Conservation (phyloP, 139 green algal genomes). For the Auxenochlorella pyrenoidosa region DNA sequence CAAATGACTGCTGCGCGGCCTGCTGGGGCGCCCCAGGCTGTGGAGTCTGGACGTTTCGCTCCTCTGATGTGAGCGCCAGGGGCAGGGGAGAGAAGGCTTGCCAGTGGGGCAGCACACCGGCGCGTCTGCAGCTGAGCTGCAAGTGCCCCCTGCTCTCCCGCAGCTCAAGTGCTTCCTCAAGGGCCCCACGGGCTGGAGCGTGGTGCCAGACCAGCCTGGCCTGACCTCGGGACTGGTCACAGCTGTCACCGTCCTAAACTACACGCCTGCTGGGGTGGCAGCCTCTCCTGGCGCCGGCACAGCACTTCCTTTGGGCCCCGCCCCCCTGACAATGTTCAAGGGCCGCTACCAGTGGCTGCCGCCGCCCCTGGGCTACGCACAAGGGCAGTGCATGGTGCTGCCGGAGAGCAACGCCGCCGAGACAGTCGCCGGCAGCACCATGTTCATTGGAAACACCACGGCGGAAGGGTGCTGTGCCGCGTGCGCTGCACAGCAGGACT, state of each 20-base stretch:
- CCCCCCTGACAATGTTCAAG: too few relatives aligned
- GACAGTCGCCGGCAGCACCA: neutral
- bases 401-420: neutral
- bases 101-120: neutral
- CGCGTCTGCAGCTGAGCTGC: neutral
- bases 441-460: neutral
- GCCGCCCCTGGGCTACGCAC: neutral
- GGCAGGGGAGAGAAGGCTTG: too few relatives aligned
- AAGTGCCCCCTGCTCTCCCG: neutral
- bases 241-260: neutral
- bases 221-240: neutral
- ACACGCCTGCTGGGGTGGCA: neutral
- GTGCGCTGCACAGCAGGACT: neutral
- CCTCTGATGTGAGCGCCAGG: neutral
- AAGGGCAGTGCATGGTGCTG: slow-evolving; percentile 5
- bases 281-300: too few relatives aligned
- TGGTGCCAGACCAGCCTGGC: neutral
- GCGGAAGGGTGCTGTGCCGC: neutral
- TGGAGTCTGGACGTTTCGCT: neutral
- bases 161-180: neutral
- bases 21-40: neutral
- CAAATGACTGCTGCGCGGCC: neutral
- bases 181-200: neutral
- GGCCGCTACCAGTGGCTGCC: neutral
- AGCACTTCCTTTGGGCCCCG: neutral